These are phyloP conservation scores for Xylaria sp. DNA, from an alignment of 2,329 filamentous ascomycete genomes.

Conservation along the genomic window DNA sequence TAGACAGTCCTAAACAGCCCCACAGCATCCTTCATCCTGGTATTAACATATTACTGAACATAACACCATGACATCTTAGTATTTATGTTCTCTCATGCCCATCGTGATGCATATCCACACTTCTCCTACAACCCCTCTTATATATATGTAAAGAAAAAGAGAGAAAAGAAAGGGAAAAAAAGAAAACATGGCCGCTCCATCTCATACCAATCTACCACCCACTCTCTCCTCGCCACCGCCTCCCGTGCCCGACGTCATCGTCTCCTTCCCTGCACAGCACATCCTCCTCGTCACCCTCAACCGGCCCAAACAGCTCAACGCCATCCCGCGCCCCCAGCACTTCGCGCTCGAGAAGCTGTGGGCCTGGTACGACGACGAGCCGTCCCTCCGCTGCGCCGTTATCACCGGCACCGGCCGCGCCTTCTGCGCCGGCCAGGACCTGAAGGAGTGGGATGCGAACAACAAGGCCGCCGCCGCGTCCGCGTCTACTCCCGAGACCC, in stretches of 20 bases:
- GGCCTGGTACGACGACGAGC: slow-evolving; percentile 71
- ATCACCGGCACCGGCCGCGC: slow-evolving; percentile 71
- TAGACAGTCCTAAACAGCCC: slow-evolving; percentile 22
- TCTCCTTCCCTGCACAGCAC: slow-evolving; percentile 64
- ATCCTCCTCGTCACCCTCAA: slow-evolving; percentile 70
- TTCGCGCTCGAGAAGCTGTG: slow-evolving; percentile 60
- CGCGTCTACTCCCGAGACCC: no score
- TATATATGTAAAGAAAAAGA: no score
- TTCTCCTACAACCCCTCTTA: no score
- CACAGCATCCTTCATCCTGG: slow-evolving; percentile 9
- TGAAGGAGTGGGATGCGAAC: slow-evolving; percentile 69
- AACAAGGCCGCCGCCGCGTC: slow-evolving; percentile 10
- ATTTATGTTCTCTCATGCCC: neutral
- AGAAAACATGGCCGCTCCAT: slow-evolving; percentile 36
- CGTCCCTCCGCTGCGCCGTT: slow-evolving; percentile 68
- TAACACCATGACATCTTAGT: neutral
- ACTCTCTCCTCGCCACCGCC: slow-evolving; percentile 54
- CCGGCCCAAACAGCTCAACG: slow-evolving; percentile 67
- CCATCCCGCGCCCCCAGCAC: slow-evolving; percentile 62
- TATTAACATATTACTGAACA: slow-evolving; percentile 3
- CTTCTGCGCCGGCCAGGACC: slow-evolving; percentile 75
- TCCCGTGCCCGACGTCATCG: slow-evolving; percentile 52
- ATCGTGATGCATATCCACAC: neutral
- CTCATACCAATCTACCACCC: slow-evolving; percentile 38
- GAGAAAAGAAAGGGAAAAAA: no score